Base-by-base conservation (phyloP, 129 eudicot species). In the Centaurea solstitialis region DNA sequence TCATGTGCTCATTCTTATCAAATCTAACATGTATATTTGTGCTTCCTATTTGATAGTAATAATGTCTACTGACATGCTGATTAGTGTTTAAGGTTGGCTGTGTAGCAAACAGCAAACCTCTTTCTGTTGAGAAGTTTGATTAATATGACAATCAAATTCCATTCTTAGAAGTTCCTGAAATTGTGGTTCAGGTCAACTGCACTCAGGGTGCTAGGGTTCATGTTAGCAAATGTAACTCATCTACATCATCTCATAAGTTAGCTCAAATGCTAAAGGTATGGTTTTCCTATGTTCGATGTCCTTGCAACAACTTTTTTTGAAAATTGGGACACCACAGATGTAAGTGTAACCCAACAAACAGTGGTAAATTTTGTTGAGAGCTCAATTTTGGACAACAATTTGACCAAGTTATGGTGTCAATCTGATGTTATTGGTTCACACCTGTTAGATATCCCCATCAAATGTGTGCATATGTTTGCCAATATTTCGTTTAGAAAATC, bases 401-500 rank as follows among this genome's bases (percentile, higher is more conserved):
- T 74, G 93, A 6, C 92, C 98, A 53, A 73, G 40, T 65, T 94
- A 94, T 74, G 87, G 88, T 72, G 89, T 92, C 75, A 83, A 77
- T 9, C 30, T 93, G 78, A 40, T 65, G 67, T 43, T 91, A 79
- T 79, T 76, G 83, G 87, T 1, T 21, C 43, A 11, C 70, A 74
- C 47, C 22, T 76, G 7, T 83, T 88, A 9, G 57, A 75, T 59
- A 67, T 85, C 79, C 92, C 94, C 39, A 70, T 90, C 75, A 82
- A 76, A 83, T 91, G 98, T 91, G 64, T 43, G 39, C 57, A 4
- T 74, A 65, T 26, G 70, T 39, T 71, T 47, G n/a, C 62, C 67
- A 53, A 21, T 79, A 66, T 33, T 15, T 26, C n/a, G 41, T 13
- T 4, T 65, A 30, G 18, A 13, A 30, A 43, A 40, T 75, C 33